Evolutionary conservation across 345 rosid species (phyloP), one percentile per base, ranked within the genome.

Genomic region (Camelina laxa): DNA sequence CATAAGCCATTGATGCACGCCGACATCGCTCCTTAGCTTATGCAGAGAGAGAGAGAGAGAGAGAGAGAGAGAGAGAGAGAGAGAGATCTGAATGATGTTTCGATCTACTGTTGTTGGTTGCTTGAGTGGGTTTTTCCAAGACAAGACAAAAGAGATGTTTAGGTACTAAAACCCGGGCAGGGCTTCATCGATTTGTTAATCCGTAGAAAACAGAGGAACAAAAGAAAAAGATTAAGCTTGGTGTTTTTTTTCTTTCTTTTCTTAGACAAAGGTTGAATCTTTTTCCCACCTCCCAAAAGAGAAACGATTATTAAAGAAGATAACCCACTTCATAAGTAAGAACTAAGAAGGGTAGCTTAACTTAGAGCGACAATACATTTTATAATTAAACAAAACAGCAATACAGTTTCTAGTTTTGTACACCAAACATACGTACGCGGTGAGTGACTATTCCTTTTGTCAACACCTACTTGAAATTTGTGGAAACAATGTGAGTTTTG

Each of bases 1-100:
- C 87, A 70, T 67, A 85, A 80, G 82, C 79, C 59, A 73, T 20
- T 57, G 85, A 73, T 73, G 75, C 86, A 84, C 73, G 82, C 81
- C 72, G 77, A 84, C 91, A 82, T 83, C 62, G 81, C 81, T 73
- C 33, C 69, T 9, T 27, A 81, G 82, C 74, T 81, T 70, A 73
- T 30, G 31, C 47, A 61, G 64, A 74, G 73, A 75, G 21, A 81
- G 44, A 60, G 67, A 67, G 44, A 70, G 59, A 39, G 17, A 70
- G 42, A 39, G 17, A 70, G 42, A 27, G 4, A 27, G 35, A 33
- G 36, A 33, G 9, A 4, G 24, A 49, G 2, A 39, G 50, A 12
- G 67, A 61, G 42, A 63, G 24, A 47, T 31, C 58, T 62, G 14
- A 65, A 62, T 58, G 67, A 55, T 67, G 16, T 36, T 22, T 67